A percentile compares a stretch with the other conserved stretches of the same genome.
phyloP scores from a whole-genome alignment of 2,329 filamentous ascomycete species.

The Pseudogymnoascus sp. region DNA sequence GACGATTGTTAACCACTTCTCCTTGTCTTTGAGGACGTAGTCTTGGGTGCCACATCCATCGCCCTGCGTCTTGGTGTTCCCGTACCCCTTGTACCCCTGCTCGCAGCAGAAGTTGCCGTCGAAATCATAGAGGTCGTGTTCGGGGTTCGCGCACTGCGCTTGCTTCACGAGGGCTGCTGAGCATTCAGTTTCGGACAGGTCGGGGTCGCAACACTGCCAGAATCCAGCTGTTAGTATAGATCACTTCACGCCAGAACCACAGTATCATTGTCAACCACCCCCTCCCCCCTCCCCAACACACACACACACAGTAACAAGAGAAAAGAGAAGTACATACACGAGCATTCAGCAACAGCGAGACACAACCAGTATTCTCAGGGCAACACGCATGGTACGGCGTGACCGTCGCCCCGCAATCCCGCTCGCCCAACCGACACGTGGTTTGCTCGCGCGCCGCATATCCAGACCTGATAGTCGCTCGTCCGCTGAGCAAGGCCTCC shows the following conservation, averaged over 20 bases:
- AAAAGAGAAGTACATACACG: neutral
- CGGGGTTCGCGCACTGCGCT: conserved; percentile 19
- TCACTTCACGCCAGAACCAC: neutral
- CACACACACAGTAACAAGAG: neutral
- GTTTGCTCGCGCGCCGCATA: neutral
- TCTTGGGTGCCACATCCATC: conserved; percentile 8
- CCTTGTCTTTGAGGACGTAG: neutral
- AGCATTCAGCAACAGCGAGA: neutral
- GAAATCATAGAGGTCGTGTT: conserved; percentile 20
- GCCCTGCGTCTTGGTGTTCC: neutral
- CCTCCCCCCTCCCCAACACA: neutral
- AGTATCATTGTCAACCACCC: neutral
- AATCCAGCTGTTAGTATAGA: neutral
- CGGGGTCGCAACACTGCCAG: neutral
- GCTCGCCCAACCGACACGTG: neutral
- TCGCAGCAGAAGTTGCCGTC: conserved; percentile 22
- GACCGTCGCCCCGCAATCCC: neutral
- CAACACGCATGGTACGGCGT: neutral
- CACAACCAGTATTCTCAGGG: neutral
- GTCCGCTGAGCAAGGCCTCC: neutral
- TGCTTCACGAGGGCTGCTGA: no score
- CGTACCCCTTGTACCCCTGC: conserved; percentile 7
- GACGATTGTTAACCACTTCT: neutral
- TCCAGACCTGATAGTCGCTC: neutral
- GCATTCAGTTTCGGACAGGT: no score